These are phyloP conservation scores for Macrotyloma uniflorum DNA, from an alignment of 306 rosid species.

Conservation along the genomic window DNA sequence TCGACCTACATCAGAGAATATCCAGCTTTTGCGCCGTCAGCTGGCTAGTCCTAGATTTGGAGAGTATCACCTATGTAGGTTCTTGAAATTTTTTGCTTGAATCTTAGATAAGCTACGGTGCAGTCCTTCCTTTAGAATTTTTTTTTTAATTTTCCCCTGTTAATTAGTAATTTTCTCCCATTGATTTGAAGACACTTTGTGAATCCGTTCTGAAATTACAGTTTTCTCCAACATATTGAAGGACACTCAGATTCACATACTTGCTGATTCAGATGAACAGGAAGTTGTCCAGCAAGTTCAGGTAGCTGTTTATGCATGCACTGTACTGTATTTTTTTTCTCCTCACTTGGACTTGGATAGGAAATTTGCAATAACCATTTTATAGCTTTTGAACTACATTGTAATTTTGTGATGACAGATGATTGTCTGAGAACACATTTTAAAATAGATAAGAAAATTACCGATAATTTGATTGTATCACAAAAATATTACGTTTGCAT, in stretches of 20 bases:
- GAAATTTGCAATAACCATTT: conserved; percentile 17
- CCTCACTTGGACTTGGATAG: not conserved
- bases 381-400: not conserved
- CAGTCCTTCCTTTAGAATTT: conserved; percentile 16
- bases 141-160: conserved; percentile 35
- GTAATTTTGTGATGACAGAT: conserved; percentile 14
- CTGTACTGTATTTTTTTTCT: not conserved
- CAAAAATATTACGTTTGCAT: conserved; percentile 8
- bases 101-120: not conserved
- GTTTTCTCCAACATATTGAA: conserved; percentile 98
- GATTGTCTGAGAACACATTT: conserved; percentile 13
- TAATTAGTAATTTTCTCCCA: conserved; percentile 18
- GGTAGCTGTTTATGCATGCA: conserved; percentile 51
- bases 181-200: conserved; percentile 59
- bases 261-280: conserved; percentile 96
- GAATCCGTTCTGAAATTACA: conserved; percentile 62
- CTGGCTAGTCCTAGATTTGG: conserved; percentile 87
- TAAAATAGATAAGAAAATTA: not conserved
- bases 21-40: conserved; percentile 79
- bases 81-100: conserved; percentile 28
- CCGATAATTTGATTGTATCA: conserved; percentile 14
- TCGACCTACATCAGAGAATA: conserved; percentile 84
- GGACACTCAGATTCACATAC: conserved; percentile 85
- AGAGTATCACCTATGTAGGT: conserved; percentile 93
- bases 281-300: conserved; percentile 96